Base-by-base conservation (phyloP, 306 rosid genomes). In the Sicyos baderoa region DNA sequence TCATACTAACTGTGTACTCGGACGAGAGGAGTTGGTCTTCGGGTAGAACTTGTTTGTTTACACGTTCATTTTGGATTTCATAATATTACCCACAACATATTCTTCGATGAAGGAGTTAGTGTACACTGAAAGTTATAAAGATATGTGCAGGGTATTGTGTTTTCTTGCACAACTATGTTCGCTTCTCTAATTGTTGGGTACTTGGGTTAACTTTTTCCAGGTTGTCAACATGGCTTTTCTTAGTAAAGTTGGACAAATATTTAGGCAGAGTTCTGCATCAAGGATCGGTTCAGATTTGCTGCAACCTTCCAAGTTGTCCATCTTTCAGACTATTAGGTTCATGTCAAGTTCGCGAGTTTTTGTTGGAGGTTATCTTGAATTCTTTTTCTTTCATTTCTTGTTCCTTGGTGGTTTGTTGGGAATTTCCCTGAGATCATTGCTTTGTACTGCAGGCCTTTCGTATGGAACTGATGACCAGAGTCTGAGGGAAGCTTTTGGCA, bases 141-240 rank as follows among this genome's bases (percentile, higher is more conserved):
- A 65, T 65, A 16, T 27, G 0, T 12, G 37, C 6, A 65, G 18
- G 50, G 27, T 44, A 3, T 18, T 0, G 53, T 35, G 40, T 35
- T 35, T 35, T 35, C 32, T 21, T 65, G 69, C 12, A 22, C 27
- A 11, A 44, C 54, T 19, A 45, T 13, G 1, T 45, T 21, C 15
- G 21, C 12, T 45, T 12, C 19, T n/a, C n/a, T n/a, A n/a, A n/a
- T n/a, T n/a, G n/a, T n/a, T n/a, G n/a, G n/a, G n/a, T n/a, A n/a
- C n/a, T n/a, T n/a, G n/a, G 10, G 37, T 14, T 7, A 18, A 11
- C 19, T 57, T 25, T 79, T 25, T 70, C 40, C 77, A 76, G 89
- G 85, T 76, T 50, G 4, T 79, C 69, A 67, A 62, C 19, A 93
- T 93, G 97, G 94, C 97, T 76, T 88, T 93, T 82, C 77, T 93